phyloP scores from a whole-genome alignment of 805 yeast species.

The Suhomyces canberraensis region DNA sequence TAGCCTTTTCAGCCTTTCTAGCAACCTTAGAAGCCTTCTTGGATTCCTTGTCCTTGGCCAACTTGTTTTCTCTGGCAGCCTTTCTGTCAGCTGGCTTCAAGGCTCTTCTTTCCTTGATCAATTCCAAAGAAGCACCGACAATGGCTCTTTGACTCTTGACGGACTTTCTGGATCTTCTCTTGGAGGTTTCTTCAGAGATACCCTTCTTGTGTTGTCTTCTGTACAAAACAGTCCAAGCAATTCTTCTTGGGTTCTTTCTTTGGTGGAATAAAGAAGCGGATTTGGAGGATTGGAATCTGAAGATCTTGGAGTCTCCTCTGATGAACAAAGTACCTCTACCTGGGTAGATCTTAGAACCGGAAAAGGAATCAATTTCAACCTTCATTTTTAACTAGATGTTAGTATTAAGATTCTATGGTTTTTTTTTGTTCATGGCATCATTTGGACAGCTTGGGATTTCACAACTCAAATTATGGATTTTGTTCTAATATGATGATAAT shows the following conservation, averaged over 20 bases:
- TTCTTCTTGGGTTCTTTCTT: constrained; percentile 99
- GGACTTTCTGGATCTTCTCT: constrained; percentile 96
- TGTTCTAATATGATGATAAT: neutral
- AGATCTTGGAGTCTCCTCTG: constrained; percentile 99
- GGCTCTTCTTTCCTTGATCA: constrained; percentile 96
- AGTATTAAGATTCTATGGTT: constrained; percentile 20
- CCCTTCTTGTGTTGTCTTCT: constrained; percentile 99
- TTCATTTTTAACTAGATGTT: constrained; percentile 64
- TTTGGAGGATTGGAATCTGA: constrained; percentile 98
- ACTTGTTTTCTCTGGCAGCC: constrained; percentile 93
- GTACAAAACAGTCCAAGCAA: constrained; percentile 98
- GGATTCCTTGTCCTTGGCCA: constrained; percentile 78
- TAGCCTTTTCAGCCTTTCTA: constrained; percentile 93
- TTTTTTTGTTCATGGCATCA: too few relatives aligned
- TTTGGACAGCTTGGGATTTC: neutral
- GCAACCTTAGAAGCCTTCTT: constrained; percentile 88
- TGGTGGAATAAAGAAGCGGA: constrained; percentile 97
- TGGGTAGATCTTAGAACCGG: constrained; percentile 99
- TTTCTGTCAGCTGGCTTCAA: constrained; percentile 96
- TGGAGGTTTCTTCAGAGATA: constrained; percentile 95
- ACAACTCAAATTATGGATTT: neutral
- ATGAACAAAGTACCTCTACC: constrained; percentile 99
- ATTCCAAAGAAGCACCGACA: constrained; percentile 98
- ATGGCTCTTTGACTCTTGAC: constrained; percentile 99
- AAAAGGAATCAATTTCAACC: constrained; percentile 99